Percentiles rank a stretch among this genome's conserved stretches.
Evolutionary conservation across 768 basidiomycete genomes (phyloP).

Genomic region (Phaeotremella skinneri): DNA sequence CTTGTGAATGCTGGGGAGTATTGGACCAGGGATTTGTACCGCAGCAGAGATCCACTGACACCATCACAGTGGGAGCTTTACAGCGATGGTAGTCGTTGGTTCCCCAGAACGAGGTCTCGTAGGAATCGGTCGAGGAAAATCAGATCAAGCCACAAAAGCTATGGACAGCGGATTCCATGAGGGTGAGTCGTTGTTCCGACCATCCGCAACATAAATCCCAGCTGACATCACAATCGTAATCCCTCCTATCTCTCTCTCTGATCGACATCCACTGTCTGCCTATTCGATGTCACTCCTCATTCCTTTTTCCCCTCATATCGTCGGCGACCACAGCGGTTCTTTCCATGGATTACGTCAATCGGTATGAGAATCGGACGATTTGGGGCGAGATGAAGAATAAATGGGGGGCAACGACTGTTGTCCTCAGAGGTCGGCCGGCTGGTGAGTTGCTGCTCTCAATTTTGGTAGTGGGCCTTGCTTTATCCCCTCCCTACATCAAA

Average conservation of each 20-base stretch:
- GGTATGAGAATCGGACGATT: constrained; percentile 92
- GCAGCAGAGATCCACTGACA: background rate
- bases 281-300: background rate
- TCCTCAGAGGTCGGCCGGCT: constrained; percentile 61
- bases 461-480: too few relatives aligned
- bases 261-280: background rate
- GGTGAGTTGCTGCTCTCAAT: constrained; percentile 52
- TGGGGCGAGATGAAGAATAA: constrained; percentile 87
- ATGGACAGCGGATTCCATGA: constrained; percentile 45
- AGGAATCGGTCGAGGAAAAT: constrained; percentile 49
- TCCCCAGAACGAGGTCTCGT: constrained; percentile 49
- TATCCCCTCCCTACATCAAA: background rate
- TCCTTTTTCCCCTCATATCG: background rate
- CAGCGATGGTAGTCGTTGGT: constrained; percentile 47
- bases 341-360: constrained; percentile 86
- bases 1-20: background rate
- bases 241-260: background rate
- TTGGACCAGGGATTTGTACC: background rate
- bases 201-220: constrained; percentile 7
- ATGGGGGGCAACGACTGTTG: constrained; percentile 75
- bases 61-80: constrained; percentile 31
- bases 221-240: background rate
- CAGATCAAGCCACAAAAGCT: constrained; percentile 34
- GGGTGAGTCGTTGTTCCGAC: constrained; percentile 28
- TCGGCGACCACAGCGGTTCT: constrained; percentile 70